Conservation (phyloP, 257 asterid species). For the Nicotiana sylvestris region DNA sequence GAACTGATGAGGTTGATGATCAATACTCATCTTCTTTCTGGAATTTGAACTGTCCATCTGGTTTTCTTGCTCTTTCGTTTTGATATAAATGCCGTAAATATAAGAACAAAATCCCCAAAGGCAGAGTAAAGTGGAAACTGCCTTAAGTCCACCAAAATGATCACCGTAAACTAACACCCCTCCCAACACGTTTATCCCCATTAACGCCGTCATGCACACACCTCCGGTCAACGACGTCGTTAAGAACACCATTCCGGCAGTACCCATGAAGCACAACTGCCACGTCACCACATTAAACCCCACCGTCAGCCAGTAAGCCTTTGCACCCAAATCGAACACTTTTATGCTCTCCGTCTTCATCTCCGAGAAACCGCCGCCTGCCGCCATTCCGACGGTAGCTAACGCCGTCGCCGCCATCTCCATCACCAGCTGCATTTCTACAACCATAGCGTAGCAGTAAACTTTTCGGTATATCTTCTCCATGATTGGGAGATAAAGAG, state of each 20-base stretch:
- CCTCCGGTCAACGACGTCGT: constrained; percentile 76
- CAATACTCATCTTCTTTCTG: neutral
- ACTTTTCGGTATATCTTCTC: constrained; percentile 48
- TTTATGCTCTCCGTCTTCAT: constrained; percentile 36
- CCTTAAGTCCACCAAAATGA: constrained; percentile 54
- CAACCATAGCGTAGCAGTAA: constrained; percentile 63
- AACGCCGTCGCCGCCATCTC: constrained; percentile 50
- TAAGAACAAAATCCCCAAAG: constrained; percentile 74
- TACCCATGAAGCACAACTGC: constrained; percentile 78
- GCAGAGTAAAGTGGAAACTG: constrained; percentile 53
- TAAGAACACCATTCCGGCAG: constrained; percentile 79
- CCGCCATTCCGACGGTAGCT: constrained; percentile 45
- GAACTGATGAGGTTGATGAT: neutral
- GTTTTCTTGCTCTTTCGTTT: constrained; percentile 2
- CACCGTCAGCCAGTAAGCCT: constrained; percentile 51
- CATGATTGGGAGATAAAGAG: constrained; percentile 69
- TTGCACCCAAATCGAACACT: constrained; percentile 49
- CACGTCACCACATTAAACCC: constrained; percentile 38
- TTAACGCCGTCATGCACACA: constrained; percentile 71
- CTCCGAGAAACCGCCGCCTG: constrained; percentile 37
- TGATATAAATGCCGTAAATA: constrained; percentile 46
- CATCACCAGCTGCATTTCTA: constrained; percentile 79
- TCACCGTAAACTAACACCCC: constrained; percentile 68
- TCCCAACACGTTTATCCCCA: constrained; percentile 47
- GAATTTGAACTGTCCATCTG: neutral